Conservation (phyloP, 148 eudicot species). For the Arbutus unedo region DNA sequence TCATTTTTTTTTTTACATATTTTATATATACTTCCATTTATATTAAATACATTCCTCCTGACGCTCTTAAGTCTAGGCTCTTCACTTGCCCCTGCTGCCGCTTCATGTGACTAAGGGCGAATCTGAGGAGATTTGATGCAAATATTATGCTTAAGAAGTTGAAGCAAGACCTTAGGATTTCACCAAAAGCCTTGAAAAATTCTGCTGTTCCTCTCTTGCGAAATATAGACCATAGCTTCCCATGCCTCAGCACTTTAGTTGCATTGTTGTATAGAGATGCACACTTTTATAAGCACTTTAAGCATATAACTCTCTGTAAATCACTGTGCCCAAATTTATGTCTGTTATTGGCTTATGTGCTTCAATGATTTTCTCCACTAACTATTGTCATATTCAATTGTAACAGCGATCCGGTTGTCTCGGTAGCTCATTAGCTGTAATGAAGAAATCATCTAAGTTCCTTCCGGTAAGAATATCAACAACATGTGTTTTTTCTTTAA, state of each 20-base stretch:
- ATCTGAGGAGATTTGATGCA: neutral
- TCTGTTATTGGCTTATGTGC: neutral
- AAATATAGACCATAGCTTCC: neutral
- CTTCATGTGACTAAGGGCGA: too few species aligned
- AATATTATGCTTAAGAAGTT: neutral
- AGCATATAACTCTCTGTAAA: neutral
- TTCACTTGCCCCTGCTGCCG: too few species aligned
- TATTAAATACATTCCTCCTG: too few species aligned
- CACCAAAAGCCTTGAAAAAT: neutral
- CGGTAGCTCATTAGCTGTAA: conserved; percentile 76
- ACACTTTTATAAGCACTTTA: neutral
- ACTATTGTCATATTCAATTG: conserved; percentile 13
- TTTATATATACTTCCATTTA: too few species aligned
- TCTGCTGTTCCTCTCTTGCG: neutral
- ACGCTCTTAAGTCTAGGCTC: too few species aligned
- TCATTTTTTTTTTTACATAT: too few species aligned
- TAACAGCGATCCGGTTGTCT: conserved; percentile 93
- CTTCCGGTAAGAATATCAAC: conserved; percentile 64
- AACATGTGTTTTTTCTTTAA: neutral
- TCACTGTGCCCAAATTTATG: neutral
- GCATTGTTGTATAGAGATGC: neutral
- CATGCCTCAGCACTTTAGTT: neutral
- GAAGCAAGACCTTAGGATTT: neutral
- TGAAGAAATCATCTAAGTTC: conserved; percentile 65
- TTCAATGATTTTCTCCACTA: conserved; percentile 8